These are phyloP conservation scores for Pleomassaria siparia DNA, from an alignment of 2,329 filamentous ascomycete species.

Conservation along the genomic window DNA sequence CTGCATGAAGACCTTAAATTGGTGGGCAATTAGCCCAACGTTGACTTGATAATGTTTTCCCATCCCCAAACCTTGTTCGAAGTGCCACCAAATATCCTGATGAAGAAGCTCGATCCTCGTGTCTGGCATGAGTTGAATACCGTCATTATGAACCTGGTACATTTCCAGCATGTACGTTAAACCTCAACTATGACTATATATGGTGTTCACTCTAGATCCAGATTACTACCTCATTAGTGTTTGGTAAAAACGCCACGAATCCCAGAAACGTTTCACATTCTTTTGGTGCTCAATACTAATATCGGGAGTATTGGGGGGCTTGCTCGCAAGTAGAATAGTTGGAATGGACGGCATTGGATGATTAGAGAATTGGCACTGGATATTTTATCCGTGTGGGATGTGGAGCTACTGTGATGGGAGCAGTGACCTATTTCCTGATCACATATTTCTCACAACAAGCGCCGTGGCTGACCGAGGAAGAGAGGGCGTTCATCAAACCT, in stretches of 20 bases:
- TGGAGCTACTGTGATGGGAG: background rate
- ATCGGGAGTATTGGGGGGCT: slow-evolving; percentile 67
- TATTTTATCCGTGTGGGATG: slow-evolving; percentile 9
- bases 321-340: slow-evolving; percentile 47
- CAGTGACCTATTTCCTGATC: slow-evolving; percentile 28
- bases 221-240: slow-evolving; percentile 65
- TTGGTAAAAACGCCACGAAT: slow-evolving; percentile 67
- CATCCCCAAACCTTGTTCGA: slow-evolving; percentile 44
- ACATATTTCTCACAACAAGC: slow-evolving; percentile 62
- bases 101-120: slow-evolving; percentile 65
- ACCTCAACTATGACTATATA: background rate
- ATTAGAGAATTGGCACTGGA: slow-evolving; percentile 11
- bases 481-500: slow-evolving; percentile 56
- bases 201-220: background rate
- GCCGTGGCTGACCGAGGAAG: slow-evolving; percentile 52
- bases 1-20: slow-evolving; percentile 12
- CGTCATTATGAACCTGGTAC: slow-evolving; percentile 4
- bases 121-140: slow-evolving; percentile 20
- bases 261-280: slow-evolving; percentile 63
- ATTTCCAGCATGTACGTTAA: slow-evolving; percentile 30
- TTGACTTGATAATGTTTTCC: slow-evolving; percentile 35
- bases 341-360: slow-evolving; percentile 8
- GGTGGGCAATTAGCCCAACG: slow-evolving; percentile 9
- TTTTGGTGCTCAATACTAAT: slow-evolving; percentile 68
- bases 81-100: slow-evolving; percentile 64